phyloP scores from a whole-genome alignment of 345 rosid species.

The Syzygium aromaticum region DNA sequence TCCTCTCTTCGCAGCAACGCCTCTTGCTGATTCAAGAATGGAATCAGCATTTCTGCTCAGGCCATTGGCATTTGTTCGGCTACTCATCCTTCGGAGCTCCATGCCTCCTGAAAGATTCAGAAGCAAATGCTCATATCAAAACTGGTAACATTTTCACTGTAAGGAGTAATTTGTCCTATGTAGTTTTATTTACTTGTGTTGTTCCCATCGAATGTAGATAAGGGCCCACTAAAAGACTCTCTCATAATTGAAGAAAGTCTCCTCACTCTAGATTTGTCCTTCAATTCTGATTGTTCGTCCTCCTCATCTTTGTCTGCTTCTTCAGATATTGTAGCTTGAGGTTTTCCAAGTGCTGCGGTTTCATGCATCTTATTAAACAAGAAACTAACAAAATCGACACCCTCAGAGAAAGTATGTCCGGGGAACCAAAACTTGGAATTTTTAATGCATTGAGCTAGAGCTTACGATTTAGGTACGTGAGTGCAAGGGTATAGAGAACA shows the following conservation, averaged over 20 bases:
- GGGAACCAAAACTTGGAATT: background rate
- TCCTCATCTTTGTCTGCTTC: constrained; percentile 34
- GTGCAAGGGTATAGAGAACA: constrained; percentile 59
- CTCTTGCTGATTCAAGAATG: constrained; percentile 15
- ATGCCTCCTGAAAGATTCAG: constrained; percentile 29
- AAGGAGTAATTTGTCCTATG: background rate
- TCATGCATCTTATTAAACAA: constrained; percentile 31
- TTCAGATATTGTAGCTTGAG: constrained; percentile 58
- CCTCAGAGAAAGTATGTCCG: background rate
- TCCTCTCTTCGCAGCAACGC: constrained; percentile 34
- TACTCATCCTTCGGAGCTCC: constrained; percentile 24
- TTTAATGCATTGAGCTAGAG: background rate
- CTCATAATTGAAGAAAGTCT: constrained; percentile 16
- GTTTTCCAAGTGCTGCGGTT: constrained; percentile 16
- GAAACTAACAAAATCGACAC: background rate
- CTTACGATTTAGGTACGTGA: constrained; percentile 66
- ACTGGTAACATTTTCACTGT: background rate
- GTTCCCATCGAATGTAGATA: constrained; percentile 31
- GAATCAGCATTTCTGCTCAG: constrained; percentile 23
- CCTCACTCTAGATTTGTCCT: constrained; percentile 21
- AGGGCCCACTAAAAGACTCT: constrained; percentile 19
- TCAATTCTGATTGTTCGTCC: constrained; percentile 10
- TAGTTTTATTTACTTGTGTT: constrained; percentile 30
- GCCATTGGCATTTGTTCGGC: constrained; percentile 15
- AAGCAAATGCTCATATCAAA: background rate